Evolutionary conservation across 2,329 filamentous ascomycete genomes (phyloP).

Genomic region (Pezicula rhizophila): DNA sequence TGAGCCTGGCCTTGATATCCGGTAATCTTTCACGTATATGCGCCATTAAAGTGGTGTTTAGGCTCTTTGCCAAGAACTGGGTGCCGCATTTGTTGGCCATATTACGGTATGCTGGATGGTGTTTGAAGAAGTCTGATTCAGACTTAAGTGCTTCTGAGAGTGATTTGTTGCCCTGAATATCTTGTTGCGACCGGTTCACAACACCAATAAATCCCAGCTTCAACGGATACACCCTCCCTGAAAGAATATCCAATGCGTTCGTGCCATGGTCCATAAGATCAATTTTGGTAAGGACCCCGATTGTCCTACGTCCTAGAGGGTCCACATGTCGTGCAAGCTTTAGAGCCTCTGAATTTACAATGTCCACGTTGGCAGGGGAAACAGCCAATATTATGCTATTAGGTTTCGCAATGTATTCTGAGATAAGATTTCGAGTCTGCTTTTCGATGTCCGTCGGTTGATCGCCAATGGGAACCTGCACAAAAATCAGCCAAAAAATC

Average conservation of each 20-base stretch:
- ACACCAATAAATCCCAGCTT: conserved; percentile 98
- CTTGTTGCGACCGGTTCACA: conserved; percentile 95
- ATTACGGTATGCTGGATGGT: conserved; percentile 94
- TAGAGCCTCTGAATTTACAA: conserved; percentile 95
- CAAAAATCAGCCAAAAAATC: conserved; percentile 1
- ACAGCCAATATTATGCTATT: conserved; percentile 98
- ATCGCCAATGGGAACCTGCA: conserved; percentile 87
- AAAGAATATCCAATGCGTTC: conserved; percentile 95
- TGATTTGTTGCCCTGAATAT: conserved; percentile 94
- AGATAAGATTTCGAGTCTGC: conserved; percentile 91
- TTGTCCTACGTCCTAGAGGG: conserved; percentile 86
- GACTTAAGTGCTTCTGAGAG: conserved; percentile 84
- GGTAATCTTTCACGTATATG: conserved; percentile 94
- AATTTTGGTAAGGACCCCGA: conserved; percentile 93
- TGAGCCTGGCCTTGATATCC: conserved; percentile 95
- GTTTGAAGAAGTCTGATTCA: conserved; percentile 91
- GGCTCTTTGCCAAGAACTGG: conserved; percentile 85
- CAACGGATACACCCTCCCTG: conserved; percentile 89
- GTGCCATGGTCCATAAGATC: conserved; percentile 99
- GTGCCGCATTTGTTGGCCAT: conserved; percentile 92
- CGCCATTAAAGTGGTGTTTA: conserved; percentile 91
- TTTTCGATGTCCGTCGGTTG: conserved; percentile 98
- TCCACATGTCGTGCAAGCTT: conserved; percentile 97
- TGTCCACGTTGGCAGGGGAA: conserved; percentile 93
- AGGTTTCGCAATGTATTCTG: conserved; percentile 97